These are phyloP conservation scores for Castanopsis chinensis DNA, from an alignment of 306 rosid genomes.

Conservation along the genomic window DNA sequence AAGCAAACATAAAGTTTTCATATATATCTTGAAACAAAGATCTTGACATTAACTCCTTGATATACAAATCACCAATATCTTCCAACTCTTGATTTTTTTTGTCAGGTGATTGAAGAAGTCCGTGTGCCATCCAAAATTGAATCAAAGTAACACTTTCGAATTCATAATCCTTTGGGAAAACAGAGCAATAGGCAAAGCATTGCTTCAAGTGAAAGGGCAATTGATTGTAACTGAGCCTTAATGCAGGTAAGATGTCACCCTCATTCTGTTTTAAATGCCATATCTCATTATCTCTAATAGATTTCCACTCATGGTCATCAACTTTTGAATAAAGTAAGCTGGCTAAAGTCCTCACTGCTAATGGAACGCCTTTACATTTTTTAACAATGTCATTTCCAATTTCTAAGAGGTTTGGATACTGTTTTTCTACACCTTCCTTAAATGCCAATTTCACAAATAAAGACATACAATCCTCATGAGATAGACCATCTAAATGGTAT, in stretches of 20 bases:
- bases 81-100: too few species aligned
- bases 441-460: constrained; percentile 35
- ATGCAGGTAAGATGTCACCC: neutral
- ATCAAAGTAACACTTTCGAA: neutral
- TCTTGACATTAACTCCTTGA: too few species aligned
- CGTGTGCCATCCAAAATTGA: constrained; percentile 26
- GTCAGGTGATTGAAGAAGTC: constrained; percentile 8
- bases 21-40: too few species aligned
- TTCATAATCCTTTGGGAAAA: neutral
- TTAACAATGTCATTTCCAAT: constrained; percentile 23
- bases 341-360: constrained; percentile 24
- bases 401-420: neutral
- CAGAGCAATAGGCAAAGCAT: constrained; percentile 14
- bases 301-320: neutral
- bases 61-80: too few species aligned
- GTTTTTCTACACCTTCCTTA: constrained; percentile 15
- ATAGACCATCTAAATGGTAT: neutral
- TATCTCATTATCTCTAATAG: constrained; percentile 11
- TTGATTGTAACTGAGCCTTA: constrained; percentile 16
- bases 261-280: constrained; percentile 2
- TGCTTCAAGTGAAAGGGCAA: constrained; percentile 10
- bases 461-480: neutral
- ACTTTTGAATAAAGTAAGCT: neutral
- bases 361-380: constrained; percentile 36
- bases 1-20: fast-evolving